These are phyloP conservation scores for Kurtzmaniella fragi DNA, from an alignment of 805 yeast species.

Conservation along the genomic window DNA sequence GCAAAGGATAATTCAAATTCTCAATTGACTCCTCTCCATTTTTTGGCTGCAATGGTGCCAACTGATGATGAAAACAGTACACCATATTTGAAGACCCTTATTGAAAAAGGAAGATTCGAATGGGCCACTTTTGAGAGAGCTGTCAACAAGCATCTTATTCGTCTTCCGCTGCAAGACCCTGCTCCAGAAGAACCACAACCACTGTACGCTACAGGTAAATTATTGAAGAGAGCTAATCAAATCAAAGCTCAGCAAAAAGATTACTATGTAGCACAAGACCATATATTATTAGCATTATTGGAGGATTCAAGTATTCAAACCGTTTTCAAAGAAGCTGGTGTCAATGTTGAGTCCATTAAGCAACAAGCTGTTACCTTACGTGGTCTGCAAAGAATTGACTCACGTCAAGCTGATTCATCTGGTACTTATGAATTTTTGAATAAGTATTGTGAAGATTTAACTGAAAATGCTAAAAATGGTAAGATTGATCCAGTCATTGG, in stretches of 20 bases:
- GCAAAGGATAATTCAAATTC: conserved; percentile 84
- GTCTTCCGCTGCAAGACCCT: conserved; percentile 84
- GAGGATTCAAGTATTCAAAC: conserved; percentile 70
- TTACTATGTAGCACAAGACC: conserved; percentile 90
- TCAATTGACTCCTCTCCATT: conserved; percentile 81
- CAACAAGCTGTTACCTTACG: conserved; percentile 76
- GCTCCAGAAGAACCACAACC: conserved; percentile 80
- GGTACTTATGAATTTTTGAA: conserved; percentile 75
- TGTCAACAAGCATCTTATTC: conserved; percentile 75
- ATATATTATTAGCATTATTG: conserved; percentile 75
- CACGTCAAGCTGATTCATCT: conserved; percentile 90
- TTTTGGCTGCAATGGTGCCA: conserved; percentile 86
- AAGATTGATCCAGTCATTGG: conserved; percentile 98
- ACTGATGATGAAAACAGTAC: conserved; percentile 45
- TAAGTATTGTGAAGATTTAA: conserved; percentile 91
- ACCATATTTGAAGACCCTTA: conserved; percentile 68
- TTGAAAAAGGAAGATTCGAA: conserved; percentile 85
- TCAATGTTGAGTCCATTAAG: conserved; percentile 68
- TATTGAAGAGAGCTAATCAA: conserved; percentile 69
- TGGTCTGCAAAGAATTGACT: conserved; percentile 88
- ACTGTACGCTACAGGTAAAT: conserved; percentile 69
- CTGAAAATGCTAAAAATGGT: conserved; percentile 90
- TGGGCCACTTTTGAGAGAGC: conserved; percentile 75
- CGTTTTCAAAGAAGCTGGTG: conserved; percentile 64
- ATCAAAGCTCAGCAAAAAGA: conserved; percentile 87